phyloP scores from a whole-genome alignment of 2,329 filamentous ascomycete species.

The Clarireedia sp. region DNA sequence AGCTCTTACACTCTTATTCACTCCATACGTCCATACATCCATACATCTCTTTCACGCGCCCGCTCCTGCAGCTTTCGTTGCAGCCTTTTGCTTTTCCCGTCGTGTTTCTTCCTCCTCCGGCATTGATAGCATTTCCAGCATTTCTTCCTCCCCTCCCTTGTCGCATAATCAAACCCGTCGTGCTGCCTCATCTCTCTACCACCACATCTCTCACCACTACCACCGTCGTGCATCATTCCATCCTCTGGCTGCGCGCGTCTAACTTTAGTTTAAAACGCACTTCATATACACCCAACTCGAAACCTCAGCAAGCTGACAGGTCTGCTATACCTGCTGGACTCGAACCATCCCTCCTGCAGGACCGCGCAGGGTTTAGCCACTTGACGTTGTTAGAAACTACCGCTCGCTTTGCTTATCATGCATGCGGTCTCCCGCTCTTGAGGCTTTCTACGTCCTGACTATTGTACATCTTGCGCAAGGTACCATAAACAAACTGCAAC shows the following conservation, averaged over 20 bases:
- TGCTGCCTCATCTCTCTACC: conserved; percentile 6
- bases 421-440: conserved; percentile 30
- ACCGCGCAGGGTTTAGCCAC: conserved; percentile 25
- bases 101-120: conserved; percentile 3
- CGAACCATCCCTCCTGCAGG: conserved; percentile 24
- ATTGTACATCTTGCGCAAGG: conserved; percentile 27
- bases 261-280: conserved; percentile 10
- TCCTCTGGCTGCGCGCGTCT: conserved; percentile 22
- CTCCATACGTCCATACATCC: conserved; percentile 1
- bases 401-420: conserved; percentile 29
- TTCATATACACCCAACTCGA: conserved; percentile 16
- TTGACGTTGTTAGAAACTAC: conserved; percentile 29
- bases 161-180: conserved; percentile 4
- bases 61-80: conserved; percentile 5
- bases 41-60: conserved; percentile 1
- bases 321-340: conserved; percentile 15
- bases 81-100: conserved; percentile 5
- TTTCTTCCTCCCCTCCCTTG: conserved; percentile 6
- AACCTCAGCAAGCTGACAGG: conserved; percentile 10
- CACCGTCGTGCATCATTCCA: conserved; percentile 15
- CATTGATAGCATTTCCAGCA: conserved; percentile 10
- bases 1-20: conserved; percentile 1
- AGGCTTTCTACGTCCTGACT: conserved; percentile 18
- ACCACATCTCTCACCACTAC: neutral
- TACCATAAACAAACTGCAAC: conserved; percentile 23